Percentiles rank a stretch among this genome's conserved stretches.
These are phyloP conservation scores for Panus rudis DNA, from an alignment of 768 basidiomycete genomes.

Conservation along the genomic window DNA sequence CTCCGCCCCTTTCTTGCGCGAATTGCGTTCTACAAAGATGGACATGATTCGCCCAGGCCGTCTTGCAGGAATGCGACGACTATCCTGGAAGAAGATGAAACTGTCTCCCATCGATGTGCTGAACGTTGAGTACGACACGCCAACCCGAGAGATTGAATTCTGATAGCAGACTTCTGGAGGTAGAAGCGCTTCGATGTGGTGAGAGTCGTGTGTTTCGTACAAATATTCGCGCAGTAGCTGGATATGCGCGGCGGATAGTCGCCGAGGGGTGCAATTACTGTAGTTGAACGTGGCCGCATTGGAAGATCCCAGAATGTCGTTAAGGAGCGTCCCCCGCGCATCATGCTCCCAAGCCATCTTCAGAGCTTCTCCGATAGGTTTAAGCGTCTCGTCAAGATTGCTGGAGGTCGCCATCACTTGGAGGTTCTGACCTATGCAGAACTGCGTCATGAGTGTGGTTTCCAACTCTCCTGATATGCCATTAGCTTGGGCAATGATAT, in stretches of 20 bases:
- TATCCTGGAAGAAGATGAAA: too few species aligned
- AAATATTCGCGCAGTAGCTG: conserved; percentile 1
- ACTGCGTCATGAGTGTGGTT: conserved; percentile 1
- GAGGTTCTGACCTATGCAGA: conserved; percentile 4
- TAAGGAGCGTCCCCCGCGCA: conserved; percentile 2
- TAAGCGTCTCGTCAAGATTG: background rate
- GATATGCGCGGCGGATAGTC: background rate
- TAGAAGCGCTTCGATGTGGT: background rate
- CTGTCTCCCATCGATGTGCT: background rate
- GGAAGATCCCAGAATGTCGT: conserved; percentile 1
- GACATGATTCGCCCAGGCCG: too few species aligned
- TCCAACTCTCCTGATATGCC: conserved; percentile 4
- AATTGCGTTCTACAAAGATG: too few species aligned
- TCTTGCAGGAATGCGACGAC: too few species aligned
- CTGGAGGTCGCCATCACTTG: background rate
- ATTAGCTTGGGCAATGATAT: background rate
- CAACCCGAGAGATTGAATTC: too few species aligned
- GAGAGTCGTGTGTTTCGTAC: background rate
- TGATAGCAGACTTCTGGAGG: too few species aligned
- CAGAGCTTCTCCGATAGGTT: background rate
- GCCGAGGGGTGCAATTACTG: background rate
- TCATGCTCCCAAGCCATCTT: background rate
- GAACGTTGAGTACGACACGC: too few species aligned
- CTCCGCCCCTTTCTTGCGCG: too few species aligned
- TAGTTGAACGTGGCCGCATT: background rate